Evolutionary conservation across 768 basidiomycete species (phyloP).

Genomic region (Tulasnella sp.): DNA sequence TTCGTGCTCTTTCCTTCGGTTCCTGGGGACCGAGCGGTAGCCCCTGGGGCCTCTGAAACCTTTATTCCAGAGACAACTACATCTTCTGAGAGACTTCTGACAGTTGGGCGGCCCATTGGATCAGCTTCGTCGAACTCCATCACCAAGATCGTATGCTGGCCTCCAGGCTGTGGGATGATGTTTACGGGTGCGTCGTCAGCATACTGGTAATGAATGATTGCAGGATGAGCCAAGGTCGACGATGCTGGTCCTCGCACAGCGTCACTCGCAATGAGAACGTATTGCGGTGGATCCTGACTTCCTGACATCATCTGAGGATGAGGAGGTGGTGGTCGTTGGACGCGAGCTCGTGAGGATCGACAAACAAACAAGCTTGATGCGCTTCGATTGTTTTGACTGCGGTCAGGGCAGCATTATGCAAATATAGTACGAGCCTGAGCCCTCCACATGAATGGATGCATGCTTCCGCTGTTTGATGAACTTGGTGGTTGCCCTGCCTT

Average conservation of each 20-base stretch:
- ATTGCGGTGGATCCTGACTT: neutral
- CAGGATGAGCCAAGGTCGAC: constrained; percentile 51
- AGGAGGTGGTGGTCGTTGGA: neutral
- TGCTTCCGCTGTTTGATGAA: too few species aligned
- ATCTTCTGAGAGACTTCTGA: constrained; percentile 48
- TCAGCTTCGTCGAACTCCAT: constrained; percentile 61
- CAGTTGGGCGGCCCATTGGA: constrained; percentile 29
- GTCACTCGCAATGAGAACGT: neutral
- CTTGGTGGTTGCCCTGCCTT: too few species aligned
- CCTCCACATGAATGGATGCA: too few species aligned
- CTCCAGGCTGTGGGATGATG: constrained; percentile 51
- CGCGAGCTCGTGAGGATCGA: neutral
- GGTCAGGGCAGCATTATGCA: too few species aligned
- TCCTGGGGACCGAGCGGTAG: constrained; percentile 35
- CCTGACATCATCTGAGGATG: neutral
- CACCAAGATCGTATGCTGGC: constrained; percentile 68
- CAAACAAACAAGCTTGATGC: too few species aligned
- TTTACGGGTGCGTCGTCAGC: constrained; percentile 67
- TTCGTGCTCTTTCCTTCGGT: constrained; percentile 36
- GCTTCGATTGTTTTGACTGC: too few species aligned
- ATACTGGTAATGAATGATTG: constrained; percentile 75
- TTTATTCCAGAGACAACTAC: constrained; percentile 56
- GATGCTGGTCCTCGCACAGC: neutral
- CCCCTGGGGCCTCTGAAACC: constrained; percentile 67
- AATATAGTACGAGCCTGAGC: too few species aligned